A percentile compares a stretch with the other conserved stretches of the same genome.
These are phyloP conservation scores for Marasmius sp. DNA, from an alignment of 1,284 basidiomycete species.

Conservation along the genomic window DNA sequence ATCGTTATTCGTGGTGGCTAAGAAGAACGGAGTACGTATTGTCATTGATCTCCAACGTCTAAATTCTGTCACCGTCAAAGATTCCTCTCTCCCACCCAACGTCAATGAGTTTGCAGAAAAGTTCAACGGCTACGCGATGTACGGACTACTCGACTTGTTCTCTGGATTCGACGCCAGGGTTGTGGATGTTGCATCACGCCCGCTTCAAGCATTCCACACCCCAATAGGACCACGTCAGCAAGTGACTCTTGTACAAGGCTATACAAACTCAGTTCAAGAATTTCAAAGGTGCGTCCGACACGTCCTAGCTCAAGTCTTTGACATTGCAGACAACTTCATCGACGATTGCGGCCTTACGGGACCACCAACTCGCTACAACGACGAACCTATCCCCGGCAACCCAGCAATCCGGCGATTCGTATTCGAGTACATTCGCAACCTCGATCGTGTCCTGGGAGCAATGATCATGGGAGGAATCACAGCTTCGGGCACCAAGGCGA, in stretches of 20 bases:
- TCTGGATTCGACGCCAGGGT: conserved; percentile 24
- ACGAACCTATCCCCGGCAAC: background rate
- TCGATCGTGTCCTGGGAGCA: background rate
- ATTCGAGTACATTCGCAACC: background rate
- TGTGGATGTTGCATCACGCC: conserved; percentile 29
- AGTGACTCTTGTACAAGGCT: conserved; percentile 3
- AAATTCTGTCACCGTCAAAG: conserved; percentile 30
- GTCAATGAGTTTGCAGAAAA: conserved; percentile 31
- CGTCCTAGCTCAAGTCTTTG: conserved; percentile 15
- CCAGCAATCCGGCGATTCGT: background rate
- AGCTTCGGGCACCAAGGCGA: background rate
- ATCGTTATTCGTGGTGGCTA: conserved; percentile 28
- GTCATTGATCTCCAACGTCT: conserved; percentile 32
- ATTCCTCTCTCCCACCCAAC: conserved; percentile 25
- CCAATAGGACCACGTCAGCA: conserved; percentile 5
- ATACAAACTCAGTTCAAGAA: conserved; percentile 20
- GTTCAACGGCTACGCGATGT: conserved; percentile 26
- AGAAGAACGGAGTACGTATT: conserved; percentile 29
- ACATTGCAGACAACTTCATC: conserved; percentile 4
- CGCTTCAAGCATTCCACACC: conserved; percentile 7
- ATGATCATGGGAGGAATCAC: background rate
- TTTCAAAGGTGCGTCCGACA: conserved; percentile 25
- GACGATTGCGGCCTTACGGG: background rate
- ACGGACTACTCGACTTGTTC: conserved; percentile 26
- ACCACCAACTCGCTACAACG: background rate